Evolutionary conservation across 1,139 yeast species (phyloP), one percentile per base, ranked within the genome.

Genomic region (Candida tetrigidarum): DNA sequence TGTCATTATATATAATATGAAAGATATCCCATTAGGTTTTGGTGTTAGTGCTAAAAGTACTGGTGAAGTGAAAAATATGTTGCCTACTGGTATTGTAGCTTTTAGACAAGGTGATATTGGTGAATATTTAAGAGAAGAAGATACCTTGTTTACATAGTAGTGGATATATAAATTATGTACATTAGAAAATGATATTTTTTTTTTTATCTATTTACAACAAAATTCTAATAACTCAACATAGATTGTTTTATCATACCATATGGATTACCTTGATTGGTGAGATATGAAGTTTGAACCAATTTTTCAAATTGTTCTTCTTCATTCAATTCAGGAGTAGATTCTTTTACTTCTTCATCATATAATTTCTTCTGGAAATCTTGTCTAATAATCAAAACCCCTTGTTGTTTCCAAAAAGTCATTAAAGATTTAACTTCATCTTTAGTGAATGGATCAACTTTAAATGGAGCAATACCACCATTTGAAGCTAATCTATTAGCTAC

Each of bases 41-140:
- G 99, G 99, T 47, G 96, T 93, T 11, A 81, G 93, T 60, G 92
- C 99, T 35, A 92, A 90, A 66, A 83, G 96, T 25, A 91, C 98
- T n/a, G 77, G 82, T 37, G 99, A 92, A 62, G 84, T 95, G 18
- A 82, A 95, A 66, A 82, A 83, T 61, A 73, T 91, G 55, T 96
- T 88, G 63, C 99, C 99, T 42, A 93, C 96, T 20, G 96, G 86
- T 33, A 92, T 93, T 42, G 96, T 92, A 12, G 96, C 96, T 9
- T 93, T 89, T 66, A 84, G 99, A 78, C 99, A 93, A 66, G 88
- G 96, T 55, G 99, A 93, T 74, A 91, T 93, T 57, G 99, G 99
- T 54, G 99, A 93, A 69, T 93, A 91, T 62, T 78, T 93, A 63
- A 90, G 99, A 78, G 99, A 95, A 59, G 99, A 93, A 74, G 99